Percentiles rank a stretch among this genome's conserved stretches.
These are phyloP conservation scores for Aspergillus sp. DNA, from an alignment of 2,329 filamentous ascomycete genomes.

Conservation along the genomic window DNA sequence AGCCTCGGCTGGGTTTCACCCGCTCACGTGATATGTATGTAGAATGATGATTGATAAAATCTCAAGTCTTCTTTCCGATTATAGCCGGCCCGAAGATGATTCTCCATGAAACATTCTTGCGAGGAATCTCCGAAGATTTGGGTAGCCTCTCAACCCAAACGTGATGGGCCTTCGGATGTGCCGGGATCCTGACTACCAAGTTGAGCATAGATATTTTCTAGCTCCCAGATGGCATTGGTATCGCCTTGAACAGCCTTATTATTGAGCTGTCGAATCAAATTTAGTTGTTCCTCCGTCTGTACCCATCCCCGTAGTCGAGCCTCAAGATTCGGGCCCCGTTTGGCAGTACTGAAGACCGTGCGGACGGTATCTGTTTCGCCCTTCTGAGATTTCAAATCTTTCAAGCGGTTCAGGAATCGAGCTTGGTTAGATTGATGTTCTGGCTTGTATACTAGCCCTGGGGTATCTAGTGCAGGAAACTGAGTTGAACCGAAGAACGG, in stretches of 20 bases:
- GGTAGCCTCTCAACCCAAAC: constrained; percentile 7
- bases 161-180: constrained; percentile 11
- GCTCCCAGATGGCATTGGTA: constrained; percentile 30
- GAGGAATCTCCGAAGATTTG: neutral
- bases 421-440: constrained; percentile 44
- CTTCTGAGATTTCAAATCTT: constrained; percentile 62
- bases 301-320: constrained; percentile 38
- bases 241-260: constrained; percentile 39
- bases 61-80: neutral
- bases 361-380: constrained; percentile 66
- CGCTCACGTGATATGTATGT: neutral
- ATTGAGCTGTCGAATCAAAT: constrained; percentile 38
- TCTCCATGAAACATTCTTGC: neutral
- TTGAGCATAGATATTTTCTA: constrained; percentile 39
- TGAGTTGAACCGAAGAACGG: neutral
- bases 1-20: neutral
- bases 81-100: neutral
- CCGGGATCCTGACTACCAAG: constrained; percentile 20
- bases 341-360: constrained; percentile 54
- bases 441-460: constrained; percentile 22
- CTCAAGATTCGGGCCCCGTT: constrained; percentile 32
- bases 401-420: constrained; percentile 65
- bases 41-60: neutral
- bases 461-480: neutral
- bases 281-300: constrained; percentile 38